These are phyloP conservation scores for Aspergillus neoniger DNA, from an alignment of 2,329 filamentous ascomycete species.

Conservation along the genomic window DNA sequence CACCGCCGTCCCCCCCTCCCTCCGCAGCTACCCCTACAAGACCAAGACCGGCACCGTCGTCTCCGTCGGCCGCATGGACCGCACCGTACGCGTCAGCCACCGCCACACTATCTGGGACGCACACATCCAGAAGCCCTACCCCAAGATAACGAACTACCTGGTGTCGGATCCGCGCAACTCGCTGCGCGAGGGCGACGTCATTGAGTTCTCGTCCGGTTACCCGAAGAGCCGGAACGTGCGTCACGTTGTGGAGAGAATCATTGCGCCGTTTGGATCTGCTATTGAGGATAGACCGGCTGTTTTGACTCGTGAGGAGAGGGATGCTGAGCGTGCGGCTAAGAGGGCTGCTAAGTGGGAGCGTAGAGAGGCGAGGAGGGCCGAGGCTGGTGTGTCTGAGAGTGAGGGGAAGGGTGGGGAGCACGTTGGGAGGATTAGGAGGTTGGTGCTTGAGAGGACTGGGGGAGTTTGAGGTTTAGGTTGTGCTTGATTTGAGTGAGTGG, in stretches of 20 bases:
- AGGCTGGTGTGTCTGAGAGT: conserved; percentile 13
- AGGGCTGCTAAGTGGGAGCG: conserved; percentile 36
- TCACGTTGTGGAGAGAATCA: conserved; percentile 47
- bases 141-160: conserved; percentile 35
- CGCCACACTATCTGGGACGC: conserved; percentile 39
- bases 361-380: conserved; percentile 30
- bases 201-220: conserved; percentile 46
- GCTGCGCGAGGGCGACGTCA: conserved; percentile 46
- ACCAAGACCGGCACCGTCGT: conserved; percentile 43
- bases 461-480: background rate
- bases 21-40: conserved; percentile 39
- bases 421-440: conserved; percentile 31
- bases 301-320: conserved; percentile 37
- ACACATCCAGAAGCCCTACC: conserved; percentile 41
- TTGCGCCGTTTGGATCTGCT: conserved; percentile 41
- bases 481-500: background rate
- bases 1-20: conserved; percentile 28
- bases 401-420: conserved; percentile 22
- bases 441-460: conserved; percentile 31
- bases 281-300: conserved; percentile 42
- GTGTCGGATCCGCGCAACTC: conserved; percentile 46
- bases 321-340: conserved; percentile 33
- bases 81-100: conserved; percentile 42
- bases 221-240: conserved; percentile 41
- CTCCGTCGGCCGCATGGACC: conserved; percentile 45